Evolutionary conservation across 306 rosid genomes (phyloP).

Genomic region (Myrica gale): DNA sequence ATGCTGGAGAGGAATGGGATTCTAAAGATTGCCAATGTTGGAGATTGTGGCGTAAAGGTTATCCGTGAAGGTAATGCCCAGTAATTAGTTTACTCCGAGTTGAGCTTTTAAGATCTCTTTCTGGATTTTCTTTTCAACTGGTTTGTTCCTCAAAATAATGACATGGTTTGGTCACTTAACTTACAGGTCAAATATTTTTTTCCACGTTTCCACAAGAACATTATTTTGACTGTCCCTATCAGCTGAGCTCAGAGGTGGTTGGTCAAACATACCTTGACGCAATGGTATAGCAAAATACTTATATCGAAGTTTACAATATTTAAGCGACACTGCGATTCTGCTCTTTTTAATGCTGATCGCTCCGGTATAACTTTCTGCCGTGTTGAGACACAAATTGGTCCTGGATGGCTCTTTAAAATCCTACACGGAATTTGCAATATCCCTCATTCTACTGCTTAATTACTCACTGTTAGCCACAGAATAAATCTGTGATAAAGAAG

Average conservation of each 20-base stretch:
- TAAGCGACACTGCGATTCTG: neutral
- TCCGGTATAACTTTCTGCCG: neutral
- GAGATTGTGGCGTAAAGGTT: slow-evolving; percentile 84
- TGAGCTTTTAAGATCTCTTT: slow-evolving; percentile 6
- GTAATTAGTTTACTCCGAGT: slow-evolving; percentile 16
- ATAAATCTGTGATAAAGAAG: neutral
- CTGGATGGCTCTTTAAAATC: neutral
- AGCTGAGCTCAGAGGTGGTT: slow-evolving; percentile 71
- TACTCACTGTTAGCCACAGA: neutral
- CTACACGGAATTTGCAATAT: too few relatives aligned
- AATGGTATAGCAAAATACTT: slow-evolving; percentile 39
- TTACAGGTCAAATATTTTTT: slow-evolving; percentile 58
- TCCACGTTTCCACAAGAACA: slow-evolving; percentile 92
- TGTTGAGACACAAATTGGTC: neutral
- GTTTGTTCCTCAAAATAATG: slow-evolving; percentile 5
- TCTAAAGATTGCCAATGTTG: slow-evolving; percentile 83
- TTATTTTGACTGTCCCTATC: slow-evolving; percentile 89
- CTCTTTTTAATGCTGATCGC: neutral
- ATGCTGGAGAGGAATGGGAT: slow-evolving; percentile 78
- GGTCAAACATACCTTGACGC: slow-evolving; percentile 95
- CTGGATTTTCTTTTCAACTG: neutral
- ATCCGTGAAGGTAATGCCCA: slow-evolving; percentile 64
- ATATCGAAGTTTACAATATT: neutral
- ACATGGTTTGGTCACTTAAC: slow-evolving; percentile 13
- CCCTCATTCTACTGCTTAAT: neutral